phyloP scores from a whole-genome alignment of 192 early-diverging fungal genomes.

The Backusella liffmaniae region DNA sequence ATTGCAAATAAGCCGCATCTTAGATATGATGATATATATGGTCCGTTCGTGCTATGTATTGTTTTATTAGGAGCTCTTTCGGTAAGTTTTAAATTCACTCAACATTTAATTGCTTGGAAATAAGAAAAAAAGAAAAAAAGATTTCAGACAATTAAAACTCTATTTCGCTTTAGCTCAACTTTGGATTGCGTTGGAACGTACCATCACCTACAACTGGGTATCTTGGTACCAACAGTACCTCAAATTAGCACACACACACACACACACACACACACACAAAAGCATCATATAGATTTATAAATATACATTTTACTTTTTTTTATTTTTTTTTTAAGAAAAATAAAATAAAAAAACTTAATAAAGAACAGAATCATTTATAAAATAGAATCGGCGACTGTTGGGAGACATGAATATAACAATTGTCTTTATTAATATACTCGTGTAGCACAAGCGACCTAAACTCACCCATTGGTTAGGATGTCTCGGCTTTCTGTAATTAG shows the following conservation, averaged over 20 bases:
- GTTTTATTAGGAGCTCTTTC: conserved; percentile 61
- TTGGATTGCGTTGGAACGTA: not conserved
- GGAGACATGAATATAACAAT: not conserved
- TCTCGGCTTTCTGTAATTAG: conserved; percentile 10
- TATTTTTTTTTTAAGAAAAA: not conserved
- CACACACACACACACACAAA: not conserved
- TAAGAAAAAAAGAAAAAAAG: not conserved
- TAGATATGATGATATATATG: conserved; percentile 73
- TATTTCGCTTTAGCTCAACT: not conserved
- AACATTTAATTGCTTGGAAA: not conserved
- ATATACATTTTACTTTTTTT: not conserved
- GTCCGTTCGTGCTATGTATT: conserved; percentile 69
- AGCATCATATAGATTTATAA: not conserved
- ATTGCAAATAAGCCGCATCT: conserved; percentile 47
- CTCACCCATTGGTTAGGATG: not conserved
- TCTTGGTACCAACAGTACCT: not conserved
- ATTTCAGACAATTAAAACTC: conserved; percentile 1
- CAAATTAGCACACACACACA: not conserved
- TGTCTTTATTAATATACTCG: not conserved
- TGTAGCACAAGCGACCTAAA: not conserved
- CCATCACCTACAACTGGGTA: not conserved
- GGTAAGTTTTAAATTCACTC: conserved; percentile 17
- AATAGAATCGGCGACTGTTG: conserved; percentile 3
- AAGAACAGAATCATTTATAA: not conserved
- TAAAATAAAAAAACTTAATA: not conserved